Conservation (phyloP, 345 rosid genomes). For the Gossypium arboreum region DNA sequence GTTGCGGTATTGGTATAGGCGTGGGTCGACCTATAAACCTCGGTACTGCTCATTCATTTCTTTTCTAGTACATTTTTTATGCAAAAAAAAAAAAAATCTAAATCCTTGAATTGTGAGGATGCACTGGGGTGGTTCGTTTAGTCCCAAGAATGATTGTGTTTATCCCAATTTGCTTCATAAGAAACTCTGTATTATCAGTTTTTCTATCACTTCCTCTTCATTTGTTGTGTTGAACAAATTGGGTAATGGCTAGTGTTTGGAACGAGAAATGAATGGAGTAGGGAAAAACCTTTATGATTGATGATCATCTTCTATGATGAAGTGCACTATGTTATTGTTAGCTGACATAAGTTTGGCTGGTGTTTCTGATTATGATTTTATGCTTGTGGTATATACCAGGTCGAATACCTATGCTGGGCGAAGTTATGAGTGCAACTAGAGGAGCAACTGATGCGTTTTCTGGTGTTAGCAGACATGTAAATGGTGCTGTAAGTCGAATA, state of each 20-base stretch:
- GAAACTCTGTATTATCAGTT: conserved; percentile 23
- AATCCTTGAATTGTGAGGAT: conserved; percentile 13
- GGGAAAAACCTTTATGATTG: background rate
- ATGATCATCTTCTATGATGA: background rate
- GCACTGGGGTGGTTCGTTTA: conserved; percentile 35
- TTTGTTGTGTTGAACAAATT: background rate
- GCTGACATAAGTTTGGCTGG: background rate
- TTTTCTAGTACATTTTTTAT: background rate
- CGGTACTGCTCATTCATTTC: conserved; percentile 34
- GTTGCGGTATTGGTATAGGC: conserved; percentile 95
- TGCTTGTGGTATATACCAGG: conserved; percentile 32
- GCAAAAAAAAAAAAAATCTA: background rate
- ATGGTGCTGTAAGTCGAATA: conserved; percentile 50
- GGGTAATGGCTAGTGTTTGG: background rate
- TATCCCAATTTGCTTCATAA: conserved; percentile 19
- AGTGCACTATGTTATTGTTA: conserved; percentile 7
- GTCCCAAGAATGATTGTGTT: conserved; percentile 25
- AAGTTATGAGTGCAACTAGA: conserved; percentile 88
- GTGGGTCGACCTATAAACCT: conserved; percentile 71
- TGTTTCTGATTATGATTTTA: background rate
- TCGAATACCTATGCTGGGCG: conserved; percentile 72
- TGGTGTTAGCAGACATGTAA: conserved; percentile 70
- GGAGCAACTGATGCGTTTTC: conserved; percentile 90
- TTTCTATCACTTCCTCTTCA: background rate
- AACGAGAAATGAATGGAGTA: background rate